These are phyloP conservation scores for Aspergillus quadrilineatus DNA, from an alignment of 2,329 filamentous ascomycete species.

Conservation along the genomic window DNA sequence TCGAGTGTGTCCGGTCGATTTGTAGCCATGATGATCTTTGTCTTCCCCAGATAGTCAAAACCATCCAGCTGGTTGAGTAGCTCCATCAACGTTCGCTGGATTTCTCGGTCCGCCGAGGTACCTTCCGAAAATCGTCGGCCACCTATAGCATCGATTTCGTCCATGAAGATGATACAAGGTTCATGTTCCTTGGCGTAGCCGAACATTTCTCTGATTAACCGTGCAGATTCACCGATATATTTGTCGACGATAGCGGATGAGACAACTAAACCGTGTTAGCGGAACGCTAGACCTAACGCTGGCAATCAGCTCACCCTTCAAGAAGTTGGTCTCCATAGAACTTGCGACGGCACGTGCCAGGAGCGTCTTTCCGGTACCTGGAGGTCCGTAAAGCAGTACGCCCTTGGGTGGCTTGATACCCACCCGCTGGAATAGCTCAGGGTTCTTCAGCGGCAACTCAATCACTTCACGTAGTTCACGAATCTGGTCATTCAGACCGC, in stretches of 20 bases:
- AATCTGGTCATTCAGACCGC: constrained; percentile 97
- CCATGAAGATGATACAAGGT: constrained; percentile 99
- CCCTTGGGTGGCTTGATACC: constrained; percentile 99
- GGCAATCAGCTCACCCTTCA: constrained; percentile 68
- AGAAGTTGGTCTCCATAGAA: constrained; percentile 94
- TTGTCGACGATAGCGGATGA: constrained; percentile 99
- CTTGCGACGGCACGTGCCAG: constrained; percentile 92
- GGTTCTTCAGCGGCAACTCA: constrained; percentile 96
- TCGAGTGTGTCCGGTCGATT: constrained; percentile 97
- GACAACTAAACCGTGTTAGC: constrained; percentile 63
- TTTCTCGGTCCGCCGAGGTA: constrained; percentile 95
- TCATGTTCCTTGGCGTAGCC: constrained; percentile 99
- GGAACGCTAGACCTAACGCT: background rate
- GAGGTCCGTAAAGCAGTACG: constrained; percentile 91
- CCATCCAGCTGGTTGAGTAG: constrained; percentile 97
- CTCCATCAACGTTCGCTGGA: constrained; percentile 98
- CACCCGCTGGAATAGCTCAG: constrained; percentile 92
- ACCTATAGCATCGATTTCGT: constrained; percentile 98
- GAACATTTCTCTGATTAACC: constrained; percentile 98
- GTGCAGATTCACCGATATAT: constrained; percentile 97
- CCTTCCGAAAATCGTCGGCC: constrained; percentile 95
- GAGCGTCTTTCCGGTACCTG: constrained; percentile 94
- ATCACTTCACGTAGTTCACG: constrained; percentile 96
- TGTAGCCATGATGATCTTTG: constrained; percentile 99
- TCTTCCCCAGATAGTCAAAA: constrained; percentile 98